A percentile compares a stretch with the other conserved stretches of the same genome.
phyloP scores from a whole-genome alignment of 2,329 filamentous ascomycete genomes.

The Didymella arachidicola region DNA sequence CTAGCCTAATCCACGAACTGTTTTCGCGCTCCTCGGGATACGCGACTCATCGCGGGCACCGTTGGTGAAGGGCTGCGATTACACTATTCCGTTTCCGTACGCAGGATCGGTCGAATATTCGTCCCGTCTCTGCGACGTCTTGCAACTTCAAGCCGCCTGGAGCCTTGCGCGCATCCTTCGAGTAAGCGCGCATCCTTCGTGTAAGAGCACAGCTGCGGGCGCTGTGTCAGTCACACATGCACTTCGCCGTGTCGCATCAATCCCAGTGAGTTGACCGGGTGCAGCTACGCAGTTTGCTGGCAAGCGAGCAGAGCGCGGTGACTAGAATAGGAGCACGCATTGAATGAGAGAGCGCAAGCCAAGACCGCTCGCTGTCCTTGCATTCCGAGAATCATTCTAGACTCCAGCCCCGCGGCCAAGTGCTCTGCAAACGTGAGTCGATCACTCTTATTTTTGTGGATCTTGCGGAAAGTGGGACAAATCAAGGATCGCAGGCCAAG shows the following conservation, averaged over 20 bases:
- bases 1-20: conserved; percentile 2
- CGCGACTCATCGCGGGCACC: conserved; percentile 12
- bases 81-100: conserved; percentile 10
- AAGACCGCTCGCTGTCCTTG: conserved; percentile 14
- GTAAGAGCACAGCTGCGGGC: conserved; percentile 7
- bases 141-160: conserved; percentile 2
- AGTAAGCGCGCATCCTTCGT: conserved; percentile 1
- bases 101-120: conserved; percentile 18
- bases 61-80: conserved; percentile 12
- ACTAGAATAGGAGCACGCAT: conserved; percentile 7
- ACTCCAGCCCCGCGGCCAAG: not conserved
- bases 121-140: conserved; percentile 11
- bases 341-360: conserved; percentile 13
- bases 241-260: conserved; percentile 6
- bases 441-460: conserved; percentile 8
- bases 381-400: conserved; percentile 10
- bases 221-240: conserved; percentile 5
- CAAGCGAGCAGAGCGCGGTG: not conserved
- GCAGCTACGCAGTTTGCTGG: conserved; percentile 3
- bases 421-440: conserved; percentile 12
- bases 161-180: conserved; percentile 1
- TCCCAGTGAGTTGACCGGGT: conserved; percentile 4
- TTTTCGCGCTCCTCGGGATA: conserved; percentile 10
- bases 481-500: conserved; percentile 17
- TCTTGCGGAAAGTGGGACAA: conserved; percentile 10